A percentile compares a stretch with the other conserved stretches of the same genome.
Conservation (phyloP, 1,139 yeast genomes). For the Blastobotrys malaysiensis region DNA sequence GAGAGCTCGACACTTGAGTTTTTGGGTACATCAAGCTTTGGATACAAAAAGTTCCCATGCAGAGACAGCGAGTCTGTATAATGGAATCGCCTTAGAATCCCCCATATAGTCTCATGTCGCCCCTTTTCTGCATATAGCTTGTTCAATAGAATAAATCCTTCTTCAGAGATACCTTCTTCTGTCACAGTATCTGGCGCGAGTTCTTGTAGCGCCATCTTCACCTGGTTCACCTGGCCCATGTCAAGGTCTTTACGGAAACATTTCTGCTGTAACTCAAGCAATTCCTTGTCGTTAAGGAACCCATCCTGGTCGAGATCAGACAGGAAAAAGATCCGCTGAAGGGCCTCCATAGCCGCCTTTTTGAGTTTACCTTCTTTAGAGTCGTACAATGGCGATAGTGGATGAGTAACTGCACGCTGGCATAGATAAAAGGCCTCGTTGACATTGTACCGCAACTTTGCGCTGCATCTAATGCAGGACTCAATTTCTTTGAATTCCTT, state of each 20-base stretch:
- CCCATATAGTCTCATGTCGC: slow-evolving; percentile 95
- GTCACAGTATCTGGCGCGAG: slow-evolving; percentile 11
- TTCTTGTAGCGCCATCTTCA: slow-evolving; percentile 37
- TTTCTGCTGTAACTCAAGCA: slow-evolving; percentile 59
- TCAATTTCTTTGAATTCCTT: slow-evolving; percentile 93
- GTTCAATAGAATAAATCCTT: slow-evolving; percentile 72
- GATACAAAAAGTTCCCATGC: slow-evolving; percentile 69
- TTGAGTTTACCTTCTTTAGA: slow-evolving; percentile 82
- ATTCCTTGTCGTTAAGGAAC: slow-evolving; percentile 61
- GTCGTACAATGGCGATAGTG: slow-evolving; percentile 89
- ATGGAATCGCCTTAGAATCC: slow-evolving; percentile 76
- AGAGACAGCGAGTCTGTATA: slow-evolving; percentile 88
- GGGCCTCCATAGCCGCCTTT: slow-evolving; percentile 68
- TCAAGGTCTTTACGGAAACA: slow-evolving; percentile 66
- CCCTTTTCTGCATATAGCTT: slow-evolving; percentile 84
- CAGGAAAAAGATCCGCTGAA: slow-evolving; percentile 73
- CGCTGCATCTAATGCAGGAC: slow-evolving; percentile 83
- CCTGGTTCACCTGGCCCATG: slow-evolving; percentile 44
- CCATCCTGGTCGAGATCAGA: slow-evolving; percentile 93
- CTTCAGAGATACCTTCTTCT: slow-evolving; percentile 53
- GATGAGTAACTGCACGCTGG: slow-evolving; percentile 86
- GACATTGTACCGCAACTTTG: slow-evolving; percentile 73
- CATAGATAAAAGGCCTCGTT: slow-evolving; percentile 85
- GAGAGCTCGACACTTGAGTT: slow-evolving; percentile 84
- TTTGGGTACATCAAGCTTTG: slow-evolving; percentile 68